Conservation (phyloP, 2,329 filamentous ascomycete species). For the Ilyonectria mors-panacis region DNA sequence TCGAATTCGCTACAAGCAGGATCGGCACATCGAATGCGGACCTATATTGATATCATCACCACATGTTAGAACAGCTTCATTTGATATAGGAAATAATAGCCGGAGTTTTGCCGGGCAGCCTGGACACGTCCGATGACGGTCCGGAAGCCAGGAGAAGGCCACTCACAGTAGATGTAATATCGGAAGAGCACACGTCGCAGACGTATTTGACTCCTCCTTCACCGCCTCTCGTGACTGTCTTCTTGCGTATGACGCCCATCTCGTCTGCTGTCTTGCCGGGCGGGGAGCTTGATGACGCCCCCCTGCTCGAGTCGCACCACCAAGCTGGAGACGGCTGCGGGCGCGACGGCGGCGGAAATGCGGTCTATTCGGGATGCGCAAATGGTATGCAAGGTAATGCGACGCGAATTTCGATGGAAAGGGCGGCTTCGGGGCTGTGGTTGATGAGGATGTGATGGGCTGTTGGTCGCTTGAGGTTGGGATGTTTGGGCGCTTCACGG, state of each 20-base stretch:
- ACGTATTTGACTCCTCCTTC: slow-evolving; percentile 96
- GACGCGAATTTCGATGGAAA: slow-evolving; percentile 52
- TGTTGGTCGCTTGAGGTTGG: slow-evolving; percentile 43
- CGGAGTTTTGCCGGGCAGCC: slow-evolving; percentile 45
- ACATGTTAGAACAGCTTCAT: slow-evolving; percentile 32
- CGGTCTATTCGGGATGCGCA: slow-evolving; percentile 36
- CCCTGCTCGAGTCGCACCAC: slow-evolving; percentile 41
- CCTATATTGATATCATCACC: slow-evolving; percentile 65
- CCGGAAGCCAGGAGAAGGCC: slow-evolving; percentile 24
- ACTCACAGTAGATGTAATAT: slow-evolving; percentile 95
- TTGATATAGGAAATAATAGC: slow-evolving; percentile 28
- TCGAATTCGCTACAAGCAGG: slow-evolving; percentile 92
- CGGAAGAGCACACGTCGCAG: slow-evolving; percentile 95
- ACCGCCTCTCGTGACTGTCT: slow-evolving; percentile 86
- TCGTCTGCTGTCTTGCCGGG: slow-evolving; percentile 45
- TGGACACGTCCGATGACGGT: slow-evolving; percentile 23
- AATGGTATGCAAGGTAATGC: slow-evolving; percentile 30
- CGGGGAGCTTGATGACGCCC: slow-evolving; percentile 47
- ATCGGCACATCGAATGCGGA: slow-evolving; percentile 94
- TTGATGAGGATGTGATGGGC: slow-evolving; percentile 46
- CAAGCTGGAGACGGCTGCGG: slow-evolving; percentile 32
- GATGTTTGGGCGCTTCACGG: slow-evolving; percentile 44
- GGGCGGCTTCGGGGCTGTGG: slow-evolving; percentile 40
- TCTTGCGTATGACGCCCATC: slow-evolving; percentile 98
- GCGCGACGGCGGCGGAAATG: slow-evolving; percentile 36